Evolutionary conservation across 768 basidiomycete genomes (phyloP).

Genomic region (Russula sp.): DNA sequence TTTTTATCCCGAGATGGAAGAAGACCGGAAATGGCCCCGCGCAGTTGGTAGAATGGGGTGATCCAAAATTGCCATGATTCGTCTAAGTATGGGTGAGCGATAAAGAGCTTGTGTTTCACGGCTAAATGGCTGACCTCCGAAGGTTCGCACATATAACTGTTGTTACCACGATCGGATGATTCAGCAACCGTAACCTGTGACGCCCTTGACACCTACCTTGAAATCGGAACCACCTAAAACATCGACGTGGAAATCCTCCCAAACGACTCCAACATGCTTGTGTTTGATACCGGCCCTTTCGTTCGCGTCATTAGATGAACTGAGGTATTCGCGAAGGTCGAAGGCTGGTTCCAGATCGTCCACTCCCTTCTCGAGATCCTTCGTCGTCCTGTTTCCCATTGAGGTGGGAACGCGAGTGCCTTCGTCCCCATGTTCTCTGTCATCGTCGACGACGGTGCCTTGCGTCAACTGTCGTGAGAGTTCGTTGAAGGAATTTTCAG

Average conservation of each 20-base stretch:
- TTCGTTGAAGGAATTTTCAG: conserved; percentile 22
- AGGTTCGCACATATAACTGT: conserved; percentile 60
- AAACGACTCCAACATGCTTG: conserved; percentile 76
- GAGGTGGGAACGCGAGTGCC: background rate
- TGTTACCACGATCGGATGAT: conserved; percentile 31
- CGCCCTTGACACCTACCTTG: conserved; percentile 46
- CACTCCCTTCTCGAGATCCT: conserved; percentile 45
- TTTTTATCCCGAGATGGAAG: conserved; percentile 17
- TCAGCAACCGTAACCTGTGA: conserved; percentile 4
- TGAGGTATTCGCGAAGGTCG: conserved; percentile 67
- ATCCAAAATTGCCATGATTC: conserved; percentile 31
- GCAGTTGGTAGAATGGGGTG: conserved; percentile 18
- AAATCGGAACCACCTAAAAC: conserved; percentile 56
- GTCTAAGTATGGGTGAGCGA: conserved; percentile 5
- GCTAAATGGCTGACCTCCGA: conserved; percentile 48
- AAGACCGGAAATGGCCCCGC: background rate
- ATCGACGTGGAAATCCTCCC: conserved; percentile 67
- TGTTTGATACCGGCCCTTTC: conserved; percentile 67
- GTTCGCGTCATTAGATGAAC: conserved; percentile 65
- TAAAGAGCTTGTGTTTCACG: background rate
- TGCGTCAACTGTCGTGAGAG: conserved; percentile 28
- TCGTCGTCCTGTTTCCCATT: too few species aligned
- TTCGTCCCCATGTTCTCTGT: background rate
- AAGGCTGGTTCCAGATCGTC: conserved; percentile 46
- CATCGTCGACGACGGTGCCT: conserved; percentile 16